phyloP scores from a whole-genome alignment of 129 eudicot species.

The Helichrysum umbraculigerum region DNA sequence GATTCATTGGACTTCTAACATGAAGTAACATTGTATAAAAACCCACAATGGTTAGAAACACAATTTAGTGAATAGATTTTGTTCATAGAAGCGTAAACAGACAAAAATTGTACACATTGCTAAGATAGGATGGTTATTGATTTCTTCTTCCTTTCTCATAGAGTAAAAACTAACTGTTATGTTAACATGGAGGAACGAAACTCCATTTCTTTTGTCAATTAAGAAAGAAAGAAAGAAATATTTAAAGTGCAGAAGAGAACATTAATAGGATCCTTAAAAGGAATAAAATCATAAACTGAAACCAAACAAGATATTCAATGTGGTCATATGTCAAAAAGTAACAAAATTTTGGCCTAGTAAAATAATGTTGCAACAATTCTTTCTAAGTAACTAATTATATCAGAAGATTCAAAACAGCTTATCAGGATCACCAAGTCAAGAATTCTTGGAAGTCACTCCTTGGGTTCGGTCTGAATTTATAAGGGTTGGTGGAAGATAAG shows the following conservation, averaged over 20 bases:
- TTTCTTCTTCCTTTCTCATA: background rate
- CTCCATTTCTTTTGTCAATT: background rate
- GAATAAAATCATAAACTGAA: background rate
- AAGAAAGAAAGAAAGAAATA: too few relatives aligned
- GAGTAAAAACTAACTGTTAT: background rate
- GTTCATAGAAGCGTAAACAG: background rate
- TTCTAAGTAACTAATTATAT: constrained; percentile 11
- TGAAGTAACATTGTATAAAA: too few relatives aligned
- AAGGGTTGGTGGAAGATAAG: constrained; percentile 57
- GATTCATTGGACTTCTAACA: too few relatives aligned
- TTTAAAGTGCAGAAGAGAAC: background rate
- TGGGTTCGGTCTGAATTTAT: constrained; percentile 34
- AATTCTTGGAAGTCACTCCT: constrained; percentile 45
- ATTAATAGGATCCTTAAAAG: background rate
- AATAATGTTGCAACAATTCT: background rate
- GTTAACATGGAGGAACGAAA: background rate
- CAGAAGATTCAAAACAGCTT: constrained; percentile 5
- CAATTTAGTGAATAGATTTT: background rate
- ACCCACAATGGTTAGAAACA: background rate
- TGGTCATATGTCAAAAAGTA: background rate
- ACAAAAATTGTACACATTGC: background rate
- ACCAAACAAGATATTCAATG: background rate
- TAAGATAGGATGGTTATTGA: background rate
- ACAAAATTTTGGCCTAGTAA: background rate
- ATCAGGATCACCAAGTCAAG: constrained; percentile 33